phyloP scores from a whole-genome alignment of 495 filamentous ascomycete genomes.

The Apiosordaria backusii region DNA sequence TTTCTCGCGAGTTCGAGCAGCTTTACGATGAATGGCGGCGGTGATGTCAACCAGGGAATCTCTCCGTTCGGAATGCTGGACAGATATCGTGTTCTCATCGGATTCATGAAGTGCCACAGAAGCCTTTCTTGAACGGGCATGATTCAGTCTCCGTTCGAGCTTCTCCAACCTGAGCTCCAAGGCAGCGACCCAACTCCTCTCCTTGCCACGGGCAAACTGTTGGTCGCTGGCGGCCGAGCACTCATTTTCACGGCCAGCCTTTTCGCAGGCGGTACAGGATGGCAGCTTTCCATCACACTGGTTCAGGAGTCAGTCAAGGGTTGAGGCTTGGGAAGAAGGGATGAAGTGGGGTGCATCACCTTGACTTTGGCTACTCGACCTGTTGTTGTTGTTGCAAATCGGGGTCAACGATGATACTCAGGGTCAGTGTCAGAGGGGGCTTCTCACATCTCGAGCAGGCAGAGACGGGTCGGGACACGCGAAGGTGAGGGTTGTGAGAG shows the following conservation, averaged over 20 bases:
- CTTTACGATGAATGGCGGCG: conserved; percentile 57
- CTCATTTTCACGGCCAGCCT: conserved; percentile 70
- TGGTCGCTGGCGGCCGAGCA: conserved; percentile 87
- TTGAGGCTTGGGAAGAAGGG: not conserved
- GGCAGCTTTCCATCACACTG: conserved; percentile 92
- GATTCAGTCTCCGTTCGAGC: conserved; percentile 67
- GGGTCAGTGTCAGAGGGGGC: not conserved
- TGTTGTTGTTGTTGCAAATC: conserved; percentile 18
- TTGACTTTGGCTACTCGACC: conserved; percentile 85
- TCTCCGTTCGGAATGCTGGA: conserved; percentile 41
- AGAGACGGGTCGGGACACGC: conserved; percentile 86
- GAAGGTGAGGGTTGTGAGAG: conserved; percentile 72
- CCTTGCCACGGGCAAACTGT: conserved; percentile 89
- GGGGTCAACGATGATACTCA: conserved; percentile 21
- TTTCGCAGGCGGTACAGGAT: conserved; percentile 88
- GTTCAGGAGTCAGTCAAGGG: conserved; percentile 14
- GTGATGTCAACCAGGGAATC: conserved; percentile 57
- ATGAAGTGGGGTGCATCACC: conserved; percentile 27
- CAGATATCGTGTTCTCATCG: conserved; percentile 22
- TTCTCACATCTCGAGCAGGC: conserved; percentile 81
- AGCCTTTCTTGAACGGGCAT: conserved; percentile 56
- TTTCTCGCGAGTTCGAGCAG: conserved; percentile 57
- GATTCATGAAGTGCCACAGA: conserved; percentile 49
- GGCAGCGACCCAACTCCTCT: conserved; percentile 90
- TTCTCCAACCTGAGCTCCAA: conserved; percentile 84